Conservation (phyloP, 2,329 filamentous ascomycete genomes). For the Pestalotiopsis sp. region DNA sequence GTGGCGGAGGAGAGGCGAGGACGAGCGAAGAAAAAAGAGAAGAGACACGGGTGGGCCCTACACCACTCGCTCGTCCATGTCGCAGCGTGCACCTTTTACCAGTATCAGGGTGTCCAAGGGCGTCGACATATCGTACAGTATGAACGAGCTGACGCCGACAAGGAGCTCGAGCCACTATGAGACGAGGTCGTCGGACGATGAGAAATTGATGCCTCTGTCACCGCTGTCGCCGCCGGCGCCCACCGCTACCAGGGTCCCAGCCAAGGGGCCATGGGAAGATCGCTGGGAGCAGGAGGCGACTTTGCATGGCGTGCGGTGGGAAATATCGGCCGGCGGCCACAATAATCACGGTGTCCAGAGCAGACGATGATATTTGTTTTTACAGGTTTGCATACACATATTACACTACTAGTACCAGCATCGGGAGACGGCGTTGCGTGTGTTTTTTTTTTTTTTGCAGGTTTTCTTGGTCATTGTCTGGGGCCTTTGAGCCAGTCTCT, state of each 20-base stretch:
- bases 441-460: too few relatives aligned
- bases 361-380: not conserved
- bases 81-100: not conserved
- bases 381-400: not conserved
- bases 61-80: not conserved
- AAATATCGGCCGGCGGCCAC: not conserved
- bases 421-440: not conserved
- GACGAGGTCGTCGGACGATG: not conserved
- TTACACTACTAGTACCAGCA: not conserved
- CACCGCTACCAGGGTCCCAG: not conserved
- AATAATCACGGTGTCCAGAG: not conserved
- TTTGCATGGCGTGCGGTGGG: conserved; percentile 1
- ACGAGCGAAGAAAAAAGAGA: not conserved
- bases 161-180: not conserved
- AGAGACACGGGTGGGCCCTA: not conserved
- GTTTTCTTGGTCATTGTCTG: too few relatives aligned
- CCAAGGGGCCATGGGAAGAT: not conserved
- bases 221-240: not conserved
- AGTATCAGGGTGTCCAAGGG: not conserved
- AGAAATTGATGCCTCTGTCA: not conserved
- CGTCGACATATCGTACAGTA: conserved; percentile 6
- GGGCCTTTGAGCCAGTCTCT: too few relatives aligned
- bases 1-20: conserved; percentile 11
- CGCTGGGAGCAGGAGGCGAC: conserved; percentile 1
- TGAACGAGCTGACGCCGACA: conserved; percentile 2